phyloP scores from a whole-genome alignment of 139 green algal species.

The Chlamydomonas schloesseri region DNA sequence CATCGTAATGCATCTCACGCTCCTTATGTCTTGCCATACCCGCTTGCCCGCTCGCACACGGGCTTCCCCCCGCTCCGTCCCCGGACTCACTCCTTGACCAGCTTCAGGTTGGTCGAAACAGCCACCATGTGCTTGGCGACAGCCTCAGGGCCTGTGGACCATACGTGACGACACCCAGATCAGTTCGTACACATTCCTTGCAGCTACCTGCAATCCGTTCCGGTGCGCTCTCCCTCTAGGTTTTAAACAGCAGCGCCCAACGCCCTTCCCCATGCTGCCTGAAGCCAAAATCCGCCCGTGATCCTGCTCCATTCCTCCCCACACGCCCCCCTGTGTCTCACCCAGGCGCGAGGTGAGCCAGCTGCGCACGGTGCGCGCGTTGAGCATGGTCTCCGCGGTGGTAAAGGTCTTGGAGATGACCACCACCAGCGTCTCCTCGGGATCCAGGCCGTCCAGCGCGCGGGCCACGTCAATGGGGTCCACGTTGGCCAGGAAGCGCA shows the following conservation, averaged over 20 bases:
- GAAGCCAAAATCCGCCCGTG: neutral
- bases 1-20: too few relatives aligned
- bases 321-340: slow-evolving; percentile 34
- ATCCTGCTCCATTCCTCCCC: neutral
- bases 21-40: too few relatives aligned
- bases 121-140: slow-evolving; percentile 99
- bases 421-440: slow-evolving; percentile 95
- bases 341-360: slow-evolving; percentile 89
- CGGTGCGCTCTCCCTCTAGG: too few relatives aligned
- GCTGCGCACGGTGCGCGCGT: slow-evolving; percentile 93
- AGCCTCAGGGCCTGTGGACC: slow-evolving; percentile 72
- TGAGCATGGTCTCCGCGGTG: slow-evolving; percentile 99
- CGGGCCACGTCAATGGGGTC: slow-evolving; percentile 98
- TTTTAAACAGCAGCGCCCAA: too few relatives aligned
- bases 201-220: too few relatives aligned
- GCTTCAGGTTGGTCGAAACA: slow-evolving; percentile 98
- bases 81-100: slow-evolving; percentile 86
- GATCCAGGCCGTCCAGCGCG: slow-evolving; percentile 84
- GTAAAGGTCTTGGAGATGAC: slow-evolving; percentile 99
- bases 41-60: too few relatives aligned
- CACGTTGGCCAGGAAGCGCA: slow-evolving; percentile 99
- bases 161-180: too few relatives aligned
- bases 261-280: neutral
- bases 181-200: too few relatives aligned
- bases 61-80: too few relatives aligned